These are phyloP conservation scores for Xanthoconium separans DNA, from an alignment of 1,284 basidiomycete species.

Conservation along the genomic window DNA sequence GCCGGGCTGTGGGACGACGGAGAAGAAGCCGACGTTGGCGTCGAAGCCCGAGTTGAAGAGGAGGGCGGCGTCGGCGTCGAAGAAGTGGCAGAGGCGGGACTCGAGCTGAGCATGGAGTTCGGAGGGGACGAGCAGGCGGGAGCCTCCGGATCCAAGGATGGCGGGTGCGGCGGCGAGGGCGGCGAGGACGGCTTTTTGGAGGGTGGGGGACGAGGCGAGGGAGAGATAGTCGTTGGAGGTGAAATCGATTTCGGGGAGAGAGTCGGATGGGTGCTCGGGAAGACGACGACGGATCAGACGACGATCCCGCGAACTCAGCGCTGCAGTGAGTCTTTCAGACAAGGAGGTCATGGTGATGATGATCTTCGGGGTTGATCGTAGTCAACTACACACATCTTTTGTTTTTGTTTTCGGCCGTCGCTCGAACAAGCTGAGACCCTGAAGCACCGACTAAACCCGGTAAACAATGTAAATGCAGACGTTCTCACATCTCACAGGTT, in stretches of 20 bases:
- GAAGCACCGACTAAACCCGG: no score
- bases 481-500: no score
- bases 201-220: constrained; percentile 58
- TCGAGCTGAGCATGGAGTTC: constrained; percentile 70
- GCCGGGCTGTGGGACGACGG: constrained; percentile 74
- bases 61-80: constrained; percentile 66
- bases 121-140: constrained; percentile 85
- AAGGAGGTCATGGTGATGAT: constrained; percentile 33
- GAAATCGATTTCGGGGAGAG: constrained; percentile 59
- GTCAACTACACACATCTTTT: no score
- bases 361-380: no score
- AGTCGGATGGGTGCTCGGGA: constrained; percentile 33
- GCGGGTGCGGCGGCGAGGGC: constrained; percentile 52
- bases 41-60: constrained; percentile 96
- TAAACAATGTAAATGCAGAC: no score
- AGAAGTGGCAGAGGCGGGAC: constrained; percentile 61
- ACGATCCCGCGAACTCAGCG: constrained; percentile 61
- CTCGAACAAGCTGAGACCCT: no score
- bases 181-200: constrained; percentile 59
- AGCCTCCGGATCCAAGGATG: constrained; percentile 89
- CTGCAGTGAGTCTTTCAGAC: constrained; percentile 41
- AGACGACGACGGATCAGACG: constrained; percentile 63
- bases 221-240: constrained; percentile 95
- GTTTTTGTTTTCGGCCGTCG: no score
- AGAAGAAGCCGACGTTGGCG: constrained; percentile 90